These are phyloP conservation scores for Cronartium ribicola DNA, from an alignment of 1,284 basidiomycete species.

Conservation along the genomic window DNA sequence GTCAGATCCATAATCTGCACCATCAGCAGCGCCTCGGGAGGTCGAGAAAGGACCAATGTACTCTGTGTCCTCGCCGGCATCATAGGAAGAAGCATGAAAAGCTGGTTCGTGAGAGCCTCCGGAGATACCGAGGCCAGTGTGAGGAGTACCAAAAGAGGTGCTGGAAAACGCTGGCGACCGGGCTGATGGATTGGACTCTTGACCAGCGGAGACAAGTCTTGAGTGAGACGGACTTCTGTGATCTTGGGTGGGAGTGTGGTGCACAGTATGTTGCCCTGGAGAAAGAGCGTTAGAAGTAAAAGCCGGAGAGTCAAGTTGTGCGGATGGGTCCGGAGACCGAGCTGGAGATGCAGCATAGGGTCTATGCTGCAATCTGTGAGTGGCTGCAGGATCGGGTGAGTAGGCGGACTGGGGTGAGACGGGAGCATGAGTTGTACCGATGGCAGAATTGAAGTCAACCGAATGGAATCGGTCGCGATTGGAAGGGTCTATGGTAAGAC, in stretches of 20 bases:
- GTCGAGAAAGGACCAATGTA: neutral
- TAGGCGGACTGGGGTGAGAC: conserved; percentile 1
- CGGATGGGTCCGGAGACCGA: neutral
- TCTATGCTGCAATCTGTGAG: neutral
- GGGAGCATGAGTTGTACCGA: neutral
- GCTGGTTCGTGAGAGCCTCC: neutral
- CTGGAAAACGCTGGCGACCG: neutral
- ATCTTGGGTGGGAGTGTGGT: conserved; percentile 4
- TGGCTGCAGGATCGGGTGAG: conserved; percentile 5
- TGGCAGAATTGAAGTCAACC: neutral
- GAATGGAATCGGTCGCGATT: conserved; percentile 1
- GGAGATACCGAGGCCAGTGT: conserved; percentile 4
- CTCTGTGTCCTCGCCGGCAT: neutral
- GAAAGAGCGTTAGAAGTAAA: neutral
- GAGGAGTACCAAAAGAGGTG: neutral
- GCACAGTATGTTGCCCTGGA: conserved; percentile 2
- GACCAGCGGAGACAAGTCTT: conserved; percentile 1
- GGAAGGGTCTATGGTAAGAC: neutral
- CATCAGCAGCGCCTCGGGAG: neutral
- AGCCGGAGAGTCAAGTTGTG: neutral
- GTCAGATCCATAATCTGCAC: neutral
- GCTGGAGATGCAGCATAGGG: neutral
- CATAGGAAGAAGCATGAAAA: neutral
- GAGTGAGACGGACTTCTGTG: neutral
- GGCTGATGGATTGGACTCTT: neutral